Evolutionary conservation across 2,329 filamentous ascomycete species (phyloP).

Genomic region (Chaetomium globosum): DNA sequence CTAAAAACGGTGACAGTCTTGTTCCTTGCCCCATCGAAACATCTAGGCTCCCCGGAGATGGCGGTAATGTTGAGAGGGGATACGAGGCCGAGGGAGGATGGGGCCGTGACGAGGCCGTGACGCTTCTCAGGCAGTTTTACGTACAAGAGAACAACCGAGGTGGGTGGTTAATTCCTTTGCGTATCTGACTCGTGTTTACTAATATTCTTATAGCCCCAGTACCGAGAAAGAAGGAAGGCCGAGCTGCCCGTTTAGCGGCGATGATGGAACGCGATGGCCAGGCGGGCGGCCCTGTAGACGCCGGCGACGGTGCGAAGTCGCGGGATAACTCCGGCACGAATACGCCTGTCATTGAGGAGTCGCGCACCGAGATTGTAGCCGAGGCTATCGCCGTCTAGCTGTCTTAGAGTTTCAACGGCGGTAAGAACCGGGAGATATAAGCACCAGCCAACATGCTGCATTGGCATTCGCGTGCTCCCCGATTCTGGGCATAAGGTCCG

Average conservation of each 20-base stretch:
- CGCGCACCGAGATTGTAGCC: not conserved
- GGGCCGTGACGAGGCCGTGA: conserved; percentile 89
- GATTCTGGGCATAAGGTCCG: not conserved
- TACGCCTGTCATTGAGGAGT: conserved; percentile 11
- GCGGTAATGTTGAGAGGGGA: conserved; percentile 72
- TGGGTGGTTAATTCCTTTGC: conserved; percentile 43
- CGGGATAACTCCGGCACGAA: conserved; percentile 18
- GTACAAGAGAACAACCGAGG: conserved; percentile 96
- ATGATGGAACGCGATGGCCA: conserved; percentile 52
- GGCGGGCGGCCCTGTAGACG: conserved; percentile 34
- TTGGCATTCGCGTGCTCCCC: not conserved
- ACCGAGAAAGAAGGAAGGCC: conserved; percentile 58
- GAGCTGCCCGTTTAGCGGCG: conserved; percentile 56
- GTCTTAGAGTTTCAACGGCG: not conserved
- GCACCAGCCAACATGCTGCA: not conserved
- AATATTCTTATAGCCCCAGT: conserved; percentile 47
- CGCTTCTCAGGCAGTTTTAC: conserved; percentile 89
- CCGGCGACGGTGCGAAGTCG: not conserved
- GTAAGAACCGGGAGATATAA: not conserved
- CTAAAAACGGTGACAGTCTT: conserved; percentile 22
- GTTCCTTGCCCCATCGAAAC: conserved; percentile 24
- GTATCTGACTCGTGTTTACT: not conserved
- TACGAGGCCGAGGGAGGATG: conserved; percentile 86
- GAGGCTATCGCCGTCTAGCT: conserved; percentile 3
- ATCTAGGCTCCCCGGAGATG: conserved; percentile 50